These are phyloP conservation scores for Podila epicladia DNA, from an alignment of 192 early-diverging fungal species.

Conservation along the genomic window DNA sequence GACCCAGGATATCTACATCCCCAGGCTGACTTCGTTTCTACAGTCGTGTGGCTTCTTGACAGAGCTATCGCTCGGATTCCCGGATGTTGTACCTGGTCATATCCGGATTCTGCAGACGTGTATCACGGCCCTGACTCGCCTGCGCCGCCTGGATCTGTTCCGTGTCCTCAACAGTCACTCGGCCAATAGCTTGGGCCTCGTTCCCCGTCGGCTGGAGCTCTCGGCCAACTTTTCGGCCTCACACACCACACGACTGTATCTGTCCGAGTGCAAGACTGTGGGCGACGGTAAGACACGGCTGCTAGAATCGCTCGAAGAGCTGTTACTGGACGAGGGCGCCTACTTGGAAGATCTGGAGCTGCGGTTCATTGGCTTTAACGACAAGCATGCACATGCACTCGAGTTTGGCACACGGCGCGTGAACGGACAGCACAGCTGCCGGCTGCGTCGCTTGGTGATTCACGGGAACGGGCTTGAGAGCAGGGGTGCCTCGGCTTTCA, in stretches of 20 bases:
- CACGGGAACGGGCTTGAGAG: slow-evolving; percentile 39
- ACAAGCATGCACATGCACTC: slow-evolving; percentile 42
- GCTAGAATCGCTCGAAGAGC: slow-evolving; percentile 34
- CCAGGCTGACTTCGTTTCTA: slow-evolving; percentile 23
- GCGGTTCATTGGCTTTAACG: slow-evolving; percentile 42
- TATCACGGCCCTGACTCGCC: slow-evolving; percentile 1
- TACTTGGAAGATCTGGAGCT: slow-evolving; percentile 34
- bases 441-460: slow-evolving; percentile 38
- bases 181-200: not conserved
- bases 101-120: slow-evolving; percentile 39
- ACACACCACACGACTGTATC: slow-evolving; percentile 14
- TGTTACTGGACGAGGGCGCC: slow-evolving; percentile 21
- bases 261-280: slow-evolving; percentile 25
- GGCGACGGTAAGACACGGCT: slow-evolving; percentile 14
- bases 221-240: slow-evolving; percentile 21
- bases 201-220: slow-evolving; percentile 37
- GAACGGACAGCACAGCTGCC: slow-evolving; percentile 1
- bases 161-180: slow-evolving; percentile 6
- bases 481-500: slow-evolving; percentile 21
- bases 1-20: slow-evolving; percentile 25
- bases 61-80: slow-evolving; percentile 31
- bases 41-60: slow-evolving; percentile 14
- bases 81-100: slow-evolving; percentile 31
- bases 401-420: slow-evolving; percentile 32
- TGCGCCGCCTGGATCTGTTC: slow-evolving; percentile 33